Percentiles rank a stretch among this genome's conserved stretches.
Conservation (phyloP, 139 green algal species). For the Chlamydomonas sp. region DNA sequence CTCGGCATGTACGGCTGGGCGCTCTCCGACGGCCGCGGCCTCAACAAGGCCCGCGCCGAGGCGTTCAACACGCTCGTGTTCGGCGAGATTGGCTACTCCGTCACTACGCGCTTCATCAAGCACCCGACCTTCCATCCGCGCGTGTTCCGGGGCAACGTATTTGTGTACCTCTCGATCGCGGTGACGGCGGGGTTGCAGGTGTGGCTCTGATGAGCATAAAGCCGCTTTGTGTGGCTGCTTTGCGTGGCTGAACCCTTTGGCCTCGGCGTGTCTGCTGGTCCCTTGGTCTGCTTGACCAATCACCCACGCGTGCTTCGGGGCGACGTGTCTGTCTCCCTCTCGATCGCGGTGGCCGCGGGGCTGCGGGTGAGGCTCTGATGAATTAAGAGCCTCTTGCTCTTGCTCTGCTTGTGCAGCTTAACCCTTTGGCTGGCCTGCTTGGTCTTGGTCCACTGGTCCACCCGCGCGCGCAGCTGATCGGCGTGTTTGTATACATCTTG, state of each 20-base stretch:
- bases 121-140: conserved; percentile 14
- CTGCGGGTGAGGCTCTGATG: too few species aligned
- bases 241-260: too few species aligned
- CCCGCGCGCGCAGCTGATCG: too few species aligned
- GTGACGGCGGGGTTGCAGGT: conserved; percentile 15
- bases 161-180: conserved; percentile 16
- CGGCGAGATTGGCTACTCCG: conserved; percentile 8
- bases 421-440: too few species aligned
- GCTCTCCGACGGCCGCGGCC: not conserved
- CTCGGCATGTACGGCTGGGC: not conserved
- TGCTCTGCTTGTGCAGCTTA: too few species aligned
- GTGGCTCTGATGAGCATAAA: too few species aligned
- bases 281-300: conserved; percentile 20
- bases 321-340: conserved; percentile 10
- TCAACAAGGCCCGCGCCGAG: conserved; percentile 18
- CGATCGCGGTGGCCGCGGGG: conserved; percentile 12
- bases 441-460: too few species aligned
- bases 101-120: conserved; percentile 15
- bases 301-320: conserved; percentile 8
- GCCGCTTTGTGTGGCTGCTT: too few species aligned
- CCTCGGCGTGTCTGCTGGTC: too few species aligned
- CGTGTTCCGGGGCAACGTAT: conserved; percentile 4
- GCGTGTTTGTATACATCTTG: too few species aligned
- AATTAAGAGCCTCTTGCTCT: too few species aligned
- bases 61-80: conserved; percentile 29